Conservation (phyloP, 441 rosid genomes). For the Gossypium gossypioides region DNA sequence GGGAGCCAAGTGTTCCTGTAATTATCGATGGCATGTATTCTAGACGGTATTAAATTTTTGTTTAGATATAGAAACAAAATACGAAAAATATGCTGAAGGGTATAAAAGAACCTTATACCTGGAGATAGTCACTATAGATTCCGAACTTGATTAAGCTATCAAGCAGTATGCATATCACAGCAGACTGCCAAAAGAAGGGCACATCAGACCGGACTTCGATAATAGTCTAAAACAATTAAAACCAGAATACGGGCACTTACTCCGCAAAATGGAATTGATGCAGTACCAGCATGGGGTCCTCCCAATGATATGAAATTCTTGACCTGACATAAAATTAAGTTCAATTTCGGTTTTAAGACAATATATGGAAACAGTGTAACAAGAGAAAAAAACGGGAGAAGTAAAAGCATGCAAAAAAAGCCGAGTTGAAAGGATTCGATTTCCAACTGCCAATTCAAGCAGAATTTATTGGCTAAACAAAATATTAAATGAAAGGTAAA, state of each 20-base stretch:
- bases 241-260: constrained; percentile 31
- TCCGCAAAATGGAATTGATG: constrained; percentile 72
- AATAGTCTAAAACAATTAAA: neutral
- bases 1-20: constrained; percentile 88
- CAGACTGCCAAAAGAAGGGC: constrained; percentile 29
- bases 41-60: neutral
- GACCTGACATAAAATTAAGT: constrained; percentile 35
- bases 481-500: neutral
- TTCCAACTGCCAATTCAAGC: neutral
- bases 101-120: constrained; percentile 30
- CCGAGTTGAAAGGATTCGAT: neutral
- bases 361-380: neutral
- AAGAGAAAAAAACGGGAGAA: neutral
- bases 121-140: constrained; percentile 56
- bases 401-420: neutral
- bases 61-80: neutral
- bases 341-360: neutral
- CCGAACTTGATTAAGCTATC: constrained; percentile 46
- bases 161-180: constrained; percentile 47
- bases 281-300: constrained; percentile 77
- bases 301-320: constrained; percentile 63
- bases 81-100: neutral
- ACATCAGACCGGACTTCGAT: constrained; percentile 4
- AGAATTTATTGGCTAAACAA: neutral
- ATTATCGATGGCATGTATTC: constrained; percentile 13